Evolutionary conservation across 805 yeast species (phyloP), one percentile per base, ranked within the genome.

Genomic region (Kodamaea nitidulidarum): DNA sequence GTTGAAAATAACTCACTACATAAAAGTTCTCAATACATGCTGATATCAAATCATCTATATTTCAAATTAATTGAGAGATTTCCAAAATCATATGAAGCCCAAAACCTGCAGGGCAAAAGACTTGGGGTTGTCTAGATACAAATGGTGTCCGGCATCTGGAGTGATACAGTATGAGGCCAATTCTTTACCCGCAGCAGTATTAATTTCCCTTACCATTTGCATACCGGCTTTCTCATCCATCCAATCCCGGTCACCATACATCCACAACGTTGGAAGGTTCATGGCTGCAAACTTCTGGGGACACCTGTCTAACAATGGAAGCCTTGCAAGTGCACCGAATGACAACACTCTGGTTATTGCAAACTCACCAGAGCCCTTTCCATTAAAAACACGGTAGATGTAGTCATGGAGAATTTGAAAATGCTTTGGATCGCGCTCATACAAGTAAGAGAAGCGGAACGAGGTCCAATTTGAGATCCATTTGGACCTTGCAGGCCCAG

Each of bases 171-270:
- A 73, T 9, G 45, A 24, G 1, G 76, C 67, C 22, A 57, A 44
- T 7, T 51, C 41, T 25, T 39, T 48, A 18, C 59, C 45, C 0
- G 63, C 45, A 22, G 60, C 43, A n/a, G 20, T 24, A 25, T 47
- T 47, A 18, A 56, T 54, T 27, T 56, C 61, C 27, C 48, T 41
- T 7, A 44, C 47, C 53, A 55, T 55, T 22, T 49, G 54, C 25
- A 34, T 54, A 2, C 88, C 88, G 9, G 81, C 84, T 33, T 66
- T 70, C 38, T 68, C 74, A 44, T 76, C 75, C 87, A 81, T 81
- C 88, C 88, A 81, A 55, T 81, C 88, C 27, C 58, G 62, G 43
- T 80, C 85, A 7, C 88, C 88, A 49, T 81, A 81, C 16, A 80
- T 45, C 81, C 84, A 78, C 21, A 78, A 55, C 1, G 78, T 66